Percentiles rank a stretch among this genome's conserved stretches.
Conservation (phyloP, 179 eudicot genomes). For the Silene coronaria region DNA sequence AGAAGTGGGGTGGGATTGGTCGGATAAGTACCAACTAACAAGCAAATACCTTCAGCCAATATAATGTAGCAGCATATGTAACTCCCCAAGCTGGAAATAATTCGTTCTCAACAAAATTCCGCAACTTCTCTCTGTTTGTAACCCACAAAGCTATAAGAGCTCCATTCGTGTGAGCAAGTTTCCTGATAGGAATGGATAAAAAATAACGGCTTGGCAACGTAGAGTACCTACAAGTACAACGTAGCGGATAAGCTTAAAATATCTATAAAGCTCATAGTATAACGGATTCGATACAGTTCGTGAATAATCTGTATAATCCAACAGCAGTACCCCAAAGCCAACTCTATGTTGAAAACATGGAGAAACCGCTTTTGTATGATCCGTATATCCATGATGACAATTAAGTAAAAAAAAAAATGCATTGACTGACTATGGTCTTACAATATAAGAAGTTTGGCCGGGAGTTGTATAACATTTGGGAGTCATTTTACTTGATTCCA, state of each 20-base stretch:
- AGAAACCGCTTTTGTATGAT: no score
- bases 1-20: background rate
- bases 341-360: no score
- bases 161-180: constrained; percentile 63
- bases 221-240: constrained; percentile 52
- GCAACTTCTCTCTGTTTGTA: constrained; percentile 83
- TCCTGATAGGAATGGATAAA: constrained; percentile 67
- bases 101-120: constrained; percentile 77
- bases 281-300: background rate
- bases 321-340: no score
- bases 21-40: background rate
- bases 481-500: no score
- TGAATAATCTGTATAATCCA: background rate
- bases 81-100: constrained; percentile 91
- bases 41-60: constrained; percentile 76
- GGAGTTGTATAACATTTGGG: no score
- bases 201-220: constrained; percentile 82
- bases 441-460: no score
- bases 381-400: no score
- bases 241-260: background rate
- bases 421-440: no score
- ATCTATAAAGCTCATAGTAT: background rate
- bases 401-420: no score
- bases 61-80: constrained; percentile 53
- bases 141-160: constrained; percentile 94